phyloP scores from a whole-genome alignment of 345 rosid species.

The Heritiera littoralis region DNA sequence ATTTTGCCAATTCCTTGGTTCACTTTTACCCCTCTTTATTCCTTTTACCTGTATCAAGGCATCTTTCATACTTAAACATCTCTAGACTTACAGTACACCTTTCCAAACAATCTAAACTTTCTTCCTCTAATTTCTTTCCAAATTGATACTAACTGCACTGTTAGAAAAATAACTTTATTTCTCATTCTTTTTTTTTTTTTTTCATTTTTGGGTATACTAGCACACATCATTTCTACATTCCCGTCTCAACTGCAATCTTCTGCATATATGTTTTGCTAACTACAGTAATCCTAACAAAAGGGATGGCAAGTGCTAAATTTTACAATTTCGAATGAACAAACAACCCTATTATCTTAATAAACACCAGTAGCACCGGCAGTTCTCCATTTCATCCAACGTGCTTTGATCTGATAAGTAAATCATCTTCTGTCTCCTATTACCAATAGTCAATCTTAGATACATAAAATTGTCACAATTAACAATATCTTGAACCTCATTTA shows the following conservation, averaged over 20 bases:
- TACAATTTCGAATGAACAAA: not conserved
- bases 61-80: not conserved
- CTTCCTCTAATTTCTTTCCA: not conserved
- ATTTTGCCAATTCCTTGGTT: not conserved
- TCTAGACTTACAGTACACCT: not conserved
- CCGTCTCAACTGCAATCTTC: not conserved
- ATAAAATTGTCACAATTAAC: not conserved
- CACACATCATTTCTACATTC: not conserved
- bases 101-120: not conserved
- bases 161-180: not conserved
- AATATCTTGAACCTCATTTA: not conserved
- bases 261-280: not conserved
- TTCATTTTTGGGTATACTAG: not conserved
- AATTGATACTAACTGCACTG: not conserved
- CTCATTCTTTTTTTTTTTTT: not conserved
- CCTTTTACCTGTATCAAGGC: not conserved
- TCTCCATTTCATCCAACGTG: not conserved
- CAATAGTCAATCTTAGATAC: not conserved
- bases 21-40: not conserved
- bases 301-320: not conserved
- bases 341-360: not conserved
- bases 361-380: not conserved
- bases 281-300: not conserved
- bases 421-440: not conserved
- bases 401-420: not conserved